These are phyloP conservation scores for Zymoseptoria tritici DNA, from an alignment of 2,329 filamentous ascomycete genomes.

Conservation along the genomic window DNA sequence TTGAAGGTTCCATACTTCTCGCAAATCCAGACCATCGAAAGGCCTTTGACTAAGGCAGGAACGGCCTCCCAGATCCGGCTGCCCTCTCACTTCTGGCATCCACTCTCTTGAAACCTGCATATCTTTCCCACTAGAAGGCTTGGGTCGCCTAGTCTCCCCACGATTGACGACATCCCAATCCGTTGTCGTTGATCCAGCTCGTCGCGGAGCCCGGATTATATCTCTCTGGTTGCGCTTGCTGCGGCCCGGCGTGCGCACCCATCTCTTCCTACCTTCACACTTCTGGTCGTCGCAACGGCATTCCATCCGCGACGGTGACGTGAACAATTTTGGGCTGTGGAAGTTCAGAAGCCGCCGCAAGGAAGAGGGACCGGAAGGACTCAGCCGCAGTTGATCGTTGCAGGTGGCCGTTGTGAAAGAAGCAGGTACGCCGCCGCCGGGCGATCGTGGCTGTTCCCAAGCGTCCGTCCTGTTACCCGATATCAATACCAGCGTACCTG, in stretches of 20 bases:
- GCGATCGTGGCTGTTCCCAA: conserved; percentile 1
- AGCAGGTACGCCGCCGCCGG: conserved; percentile 8
- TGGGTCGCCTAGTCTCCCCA: conserved; percentile 8
- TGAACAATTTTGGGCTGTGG: conserved; percentile 18
- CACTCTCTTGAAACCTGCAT: conserved; percentile 16
- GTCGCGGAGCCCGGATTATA: conserved; percentile 15
- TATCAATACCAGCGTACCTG: conserved; percentile 13
- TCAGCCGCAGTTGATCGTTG: conserved; percentile 15
- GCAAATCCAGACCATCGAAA: conserved; percentile 1
- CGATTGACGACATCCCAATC: conserved; percentile 14
- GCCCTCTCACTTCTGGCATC: conserved; percentile 11
- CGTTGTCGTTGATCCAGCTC: conserved; percentile 13
- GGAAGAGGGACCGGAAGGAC: conserved; percentile 9
- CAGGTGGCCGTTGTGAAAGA: conserved; percentile 10
- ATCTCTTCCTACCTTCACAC: conserved; percentile 2
- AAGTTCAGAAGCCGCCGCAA: conserved; percentile 5
- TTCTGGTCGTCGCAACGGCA: conserved; percentile 5
- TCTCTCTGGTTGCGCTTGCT: conserved; percentile 14
- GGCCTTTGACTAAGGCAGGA: conserved; percentile 1
- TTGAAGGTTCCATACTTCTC: conserved; percentile 14
- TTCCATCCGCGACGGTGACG: background rate
- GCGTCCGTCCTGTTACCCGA: conserved; percentile 4
- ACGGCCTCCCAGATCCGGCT: conserved; percentile 8
- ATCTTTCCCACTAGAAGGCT: conserved; percentile 6
- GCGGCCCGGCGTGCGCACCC: conserved; percentile 10